Evolutionary conservation across 768 basidiomycete species (phyloP), one percentile per base, ranked within the genome.

Genomic region (Boletus patriciae): DNA sequence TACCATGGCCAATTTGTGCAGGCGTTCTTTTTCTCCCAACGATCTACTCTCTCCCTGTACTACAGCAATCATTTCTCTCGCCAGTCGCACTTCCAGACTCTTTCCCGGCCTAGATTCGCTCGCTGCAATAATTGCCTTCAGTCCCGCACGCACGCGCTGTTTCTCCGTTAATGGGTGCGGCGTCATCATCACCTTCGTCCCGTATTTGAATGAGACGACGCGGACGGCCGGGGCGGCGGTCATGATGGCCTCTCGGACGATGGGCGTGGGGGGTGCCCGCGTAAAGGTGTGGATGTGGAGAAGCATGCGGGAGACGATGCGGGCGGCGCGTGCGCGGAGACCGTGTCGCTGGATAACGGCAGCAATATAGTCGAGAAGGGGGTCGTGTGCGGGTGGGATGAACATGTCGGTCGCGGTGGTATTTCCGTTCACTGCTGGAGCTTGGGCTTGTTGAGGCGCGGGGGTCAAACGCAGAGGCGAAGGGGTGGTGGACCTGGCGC

Each of bases 151-250:
- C 44, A 84, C 82, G 36, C 93, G 79, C 74, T 94, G 92, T 67
- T 88, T 84, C 74, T 94, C 92, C 50, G 78, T 85, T 54, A 97
- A 76, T 1, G 92, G 84, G 13, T 83, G 74, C 0, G 94, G 94
- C 40, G 79, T 82, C 43, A 78, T 72, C 12, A 85, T 69, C n/a
- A 74, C 78, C 73, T 94, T 94, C 18, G 85, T 82, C 3, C 83
- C 83, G 46, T 77, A 77, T 51, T 83, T 83, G 61, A 84, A 80
- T 29, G 80, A 82, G 57, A 83, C 66, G 46, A 76, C 77, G 25
- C 84, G 79, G 27, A 95, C 84, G 1, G 85, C 83, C 1, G 95
- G 95, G 4, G 90, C 80, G 2, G 84, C 86, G 3, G 79, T 66
- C 23, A 80, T 66, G 49, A 97, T 74, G 0, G 94, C 94, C 65